A percentile compares a stretch with the other conserved stretches of the same genome.
Conservation (phyloP, 768 basidiomycete genomes). For the Paxillus ammoniavirescens region DNA sequence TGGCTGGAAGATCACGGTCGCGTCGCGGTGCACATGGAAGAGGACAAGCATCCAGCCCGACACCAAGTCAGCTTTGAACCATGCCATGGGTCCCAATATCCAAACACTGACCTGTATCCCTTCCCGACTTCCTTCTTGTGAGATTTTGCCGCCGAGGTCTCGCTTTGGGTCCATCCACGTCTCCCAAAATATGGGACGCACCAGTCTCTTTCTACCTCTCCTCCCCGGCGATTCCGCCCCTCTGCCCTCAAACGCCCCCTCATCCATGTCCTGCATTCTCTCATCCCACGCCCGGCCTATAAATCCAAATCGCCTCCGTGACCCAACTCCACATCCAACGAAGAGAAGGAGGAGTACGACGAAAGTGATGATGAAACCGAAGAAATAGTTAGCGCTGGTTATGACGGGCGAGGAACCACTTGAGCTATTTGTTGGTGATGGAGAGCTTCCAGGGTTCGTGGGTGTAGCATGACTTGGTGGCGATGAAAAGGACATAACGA, state of each 20-base stretch:
- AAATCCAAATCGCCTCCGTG: constrained; percentile 38
- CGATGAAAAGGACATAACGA: constrained; percentile 12
- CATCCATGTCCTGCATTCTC: constrained; percentile 14
- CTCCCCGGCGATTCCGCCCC: constrained; percentile 11
- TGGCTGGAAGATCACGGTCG: constrained; percentile 11
- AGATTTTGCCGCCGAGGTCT: not conserved
- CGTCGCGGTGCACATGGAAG: too few species aligned
- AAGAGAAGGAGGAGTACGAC: constrained; percentile 44
- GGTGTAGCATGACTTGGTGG: not conserved
- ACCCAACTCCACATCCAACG: constrained; percentile 48
- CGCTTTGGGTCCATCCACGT: constrained; percentile 12
- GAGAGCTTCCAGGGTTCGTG: not conserved
- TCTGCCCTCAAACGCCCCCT: not conserved
- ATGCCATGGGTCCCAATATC: too few species aligned
- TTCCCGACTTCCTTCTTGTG: constrained; percentile 10
- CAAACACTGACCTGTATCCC: constrained; percentile 25
- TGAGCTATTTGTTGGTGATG: not conserved
- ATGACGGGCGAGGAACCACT: not conserved
- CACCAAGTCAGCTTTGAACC: too few species aligned
- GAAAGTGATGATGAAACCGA: constrained; percentile 34
- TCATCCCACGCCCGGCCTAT: constrained; percentile 20
- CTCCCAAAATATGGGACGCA: constrained; percentile 20
- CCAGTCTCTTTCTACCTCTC: constrained; percentile 11
- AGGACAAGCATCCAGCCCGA: too few species aligned
- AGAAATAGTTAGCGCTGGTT: constrained; percentile 29